Percentiles rank a stretch among this genome's conserved stretches.
phyloP scores from a whole-genome alignment of 2,329 filamentous ascomycete species.

The Leptographium radiaticola region DNA sequence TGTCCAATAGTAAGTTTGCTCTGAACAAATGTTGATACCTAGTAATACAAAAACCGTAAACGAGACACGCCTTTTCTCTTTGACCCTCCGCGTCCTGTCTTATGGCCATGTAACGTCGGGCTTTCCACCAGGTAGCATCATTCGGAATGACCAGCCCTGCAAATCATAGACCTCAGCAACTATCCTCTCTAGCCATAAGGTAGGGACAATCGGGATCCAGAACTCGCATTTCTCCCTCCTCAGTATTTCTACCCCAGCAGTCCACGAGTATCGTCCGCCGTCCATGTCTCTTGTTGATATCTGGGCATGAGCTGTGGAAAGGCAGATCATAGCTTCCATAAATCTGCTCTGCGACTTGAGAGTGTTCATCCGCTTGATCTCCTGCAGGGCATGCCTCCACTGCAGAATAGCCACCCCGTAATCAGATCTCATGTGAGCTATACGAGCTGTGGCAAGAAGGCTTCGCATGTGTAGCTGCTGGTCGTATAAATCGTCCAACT shows the following conservation, averaged over 20 bases:
- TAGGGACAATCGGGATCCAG: conserved; percentile 1
- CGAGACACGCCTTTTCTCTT: no score
- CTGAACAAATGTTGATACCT: no score
- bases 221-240: conserved; percentile 1
- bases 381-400: neutral
- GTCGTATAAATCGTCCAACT: neutral
- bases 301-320: neutral
- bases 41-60: no score
- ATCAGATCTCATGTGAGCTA: neutral
- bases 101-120: neutral
- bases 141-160: conserved; percentile 1
- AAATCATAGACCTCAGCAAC: neutral
- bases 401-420: neutral
- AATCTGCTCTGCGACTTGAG: neutral
- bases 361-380: neutral
- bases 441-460: neutral
- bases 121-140: conserved; percentile 1
- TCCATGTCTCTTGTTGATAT: neutral
- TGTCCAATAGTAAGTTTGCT: no score
- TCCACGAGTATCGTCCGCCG: neutral
- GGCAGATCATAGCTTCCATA: neutral
- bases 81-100: neutral
- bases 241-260: neutral
- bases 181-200: neutral
- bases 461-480: conserved; percentile 4